Conservation (phyloP, 371 early-diverging fungal species). For the Actinomucor elegans region DNA sequence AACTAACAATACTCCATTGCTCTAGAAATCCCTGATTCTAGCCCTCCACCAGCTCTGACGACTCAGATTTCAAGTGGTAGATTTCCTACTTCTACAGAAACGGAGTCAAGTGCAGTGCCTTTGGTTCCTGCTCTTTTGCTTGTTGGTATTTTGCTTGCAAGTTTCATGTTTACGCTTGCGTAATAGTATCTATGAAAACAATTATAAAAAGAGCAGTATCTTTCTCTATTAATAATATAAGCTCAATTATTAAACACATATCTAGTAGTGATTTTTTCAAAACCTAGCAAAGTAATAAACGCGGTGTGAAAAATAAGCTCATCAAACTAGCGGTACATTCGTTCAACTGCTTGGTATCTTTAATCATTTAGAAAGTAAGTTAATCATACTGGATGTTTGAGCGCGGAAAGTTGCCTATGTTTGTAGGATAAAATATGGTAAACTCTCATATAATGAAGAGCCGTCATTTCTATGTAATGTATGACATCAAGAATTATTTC, state of each 20-base stretch:
- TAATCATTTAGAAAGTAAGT: conserved; percentile 63
- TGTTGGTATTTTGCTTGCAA: not conserved
- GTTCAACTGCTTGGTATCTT: not conserved
- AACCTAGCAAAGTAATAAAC: too few relatives aligned
- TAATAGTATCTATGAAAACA: too few relatives aligned
- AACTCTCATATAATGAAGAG: too few relatives aligned
- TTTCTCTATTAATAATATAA: too few relatives aligned
- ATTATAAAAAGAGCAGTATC: too few relatives aligned
- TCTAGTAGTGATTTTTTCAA: too few relatives aligned
- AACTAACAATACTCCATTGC: not conserved
- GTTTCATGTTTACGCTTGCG: not conserved
- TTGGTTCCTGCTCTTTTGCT: not conserved
- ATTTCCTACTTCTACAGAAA: conserved; percentile 3
- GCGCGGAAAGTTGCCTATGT: conserved; percentile 68
- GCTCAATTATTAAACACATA: too few relatives aligned
- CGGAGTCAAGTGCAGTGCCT: not conserved
- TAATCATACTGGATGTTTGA: conserved; percentile 58
- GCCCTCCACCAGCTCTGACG: not conserved
- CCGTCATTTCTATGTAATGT: too few relatives aligned
- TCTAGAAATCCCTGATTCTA: conserved; percentile 9
- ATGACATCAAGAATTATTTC: conserved; percentile 78
- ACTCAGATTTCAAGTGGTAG: conserved; percentile 12
- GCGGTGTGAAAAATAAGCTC: too few relatives aligned
- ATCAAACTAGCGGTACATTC: too few relatives aligned
- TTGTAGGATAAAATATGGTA: too few relatives aligned